A percentile compares a stretch with the other conserved stretches of the same genome.
Conservation (phyloP, 1,284 basidiomycete genomes). For the Heterobasidion parviporum region DNA sequence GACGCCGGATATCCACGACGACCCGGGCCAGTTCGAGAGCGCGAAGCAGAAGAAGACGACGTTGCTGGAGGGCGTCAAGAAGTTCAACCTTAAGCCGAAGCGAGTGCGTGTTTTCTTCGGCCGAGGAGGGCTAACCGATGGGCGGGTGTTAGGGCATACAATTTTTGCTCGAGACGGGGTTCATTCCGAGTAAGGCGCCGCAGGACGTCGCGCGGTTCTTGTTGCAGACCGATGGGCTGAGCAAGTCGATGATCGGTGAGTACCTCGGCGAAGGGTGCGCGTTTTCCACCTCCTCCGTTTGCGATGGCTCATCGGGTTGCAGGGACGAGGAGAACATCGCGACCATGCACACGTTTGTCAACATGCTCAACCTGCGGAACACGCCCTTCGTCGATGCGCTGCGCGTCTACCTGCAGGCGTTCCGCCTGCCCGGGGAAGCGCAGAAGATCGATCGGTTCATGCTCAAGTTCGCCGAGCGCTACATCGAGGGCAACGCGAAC, state of each 20-base stretch:
- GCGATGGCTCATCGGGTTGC: conserved; percentile 22
- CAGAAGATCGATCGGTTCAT: conserved; percentile 99
- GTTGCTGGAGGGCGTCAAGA: conserved; percentile 90
- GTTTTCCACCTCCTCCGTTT: background rate
- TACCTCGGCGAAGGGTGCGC: conserved; percentile 93
- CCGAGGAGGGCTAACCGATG: background rate
- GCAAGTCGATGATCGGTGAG: conserved; percentile 95
- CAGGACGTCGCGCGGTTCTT: conserved; percentile 85
- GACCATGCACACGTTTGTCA: conserved; percentile 95
- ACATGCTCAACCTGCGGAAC: conserved; percentile 79
- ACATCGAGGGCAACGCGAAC: conserved; percentile 79
- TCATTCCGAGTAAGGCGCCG: conserved; percentile 74
- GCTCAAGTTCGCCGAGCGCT: conserved; percentile 95
- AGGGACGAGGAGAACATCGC: conserved; percentile 85
- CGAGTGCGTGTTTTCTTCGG: conserved; percentile 37
- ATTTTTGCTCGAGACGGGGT: conserved; percentile 85
- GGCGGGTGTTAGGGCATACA: conserved; percentile 62
- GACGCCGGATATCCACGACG: conserved; percentile 78
- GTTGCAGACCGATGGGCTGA: conserved; percentile 86
- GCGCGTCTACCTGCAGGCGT: conserved; percentile 83
- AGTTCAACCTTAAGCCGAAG: conserved; percentile 99
- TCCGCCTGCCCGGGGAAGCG: conserved; percentile 90
- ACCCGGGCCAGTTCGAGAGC: conserved; percentile 90
- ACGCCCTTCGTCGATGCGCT: conserved; percentile 83
- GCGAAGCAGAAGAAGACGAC: conserved; percentile 98